phyloP scores from a whole-genome alignment of 208 protist species.

The Chromosphaera perkinsii region DNA sequence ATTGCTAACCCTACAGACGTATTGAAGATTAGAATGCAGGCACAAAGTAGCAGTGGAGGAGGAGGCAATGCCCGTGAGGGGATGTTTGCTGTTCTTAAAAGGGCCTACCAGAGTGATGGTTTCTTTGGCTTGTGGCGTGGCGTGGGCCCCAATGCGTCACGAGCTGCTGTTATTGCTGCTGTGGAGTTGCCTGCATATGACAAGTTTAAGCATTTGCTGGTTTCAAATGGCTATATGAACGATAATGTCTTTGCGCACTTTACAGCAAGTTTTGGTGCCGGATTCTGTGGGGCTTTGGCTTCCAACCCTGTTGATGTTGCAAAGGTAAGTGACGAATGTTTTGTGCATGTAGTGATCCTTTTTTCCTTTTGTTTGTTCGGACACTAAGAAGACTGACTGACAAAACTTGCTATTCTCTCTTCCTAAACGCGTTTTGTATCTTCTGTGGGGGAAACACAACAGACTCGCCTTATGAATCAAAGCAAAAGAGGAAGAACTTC shows the following conservation, averaged over 20 bases:
- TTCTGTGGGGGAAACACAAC: too few species aligned
- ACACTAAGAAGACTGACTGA: too few species aligned
- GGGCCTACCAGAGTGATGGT: background rate
- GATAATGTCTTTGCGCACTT: constrained; percentile 6
- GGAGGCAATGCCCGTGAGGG: background rate
- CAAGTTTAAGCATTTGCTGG: background rate
- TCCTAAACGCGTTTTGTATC: too few species aligned
- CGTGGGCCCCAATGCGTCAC: constrained; percentile 5
- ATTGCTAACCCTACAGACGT: constrained; percentile 28
- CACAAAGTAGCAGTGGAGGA: background rate
- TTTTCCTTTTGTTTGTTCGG: too few species aligned
- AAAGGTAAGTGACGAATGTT: constrained; percentile 4
- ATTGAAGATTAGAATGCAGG: constrained; percentile 13
- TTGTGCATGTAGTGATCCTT: too few species aligned
- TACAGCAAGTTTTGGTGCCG: constrained; percentile 4
- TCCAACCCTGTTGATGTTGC: constrained; percentile 29
- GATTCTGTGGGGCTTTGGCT: constrained; percentile 4
- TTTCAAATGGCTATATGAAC: background rate
- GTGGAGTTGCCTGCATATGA: constrained; percentile 23
- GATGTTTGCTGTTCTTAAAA: background rate
- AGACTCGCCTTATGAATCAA: too few species aligned
- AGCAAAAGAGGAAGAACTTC: too few species aligned
- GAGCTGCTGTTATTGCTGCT: background rate
- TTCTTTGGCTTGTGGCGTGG: background rate
- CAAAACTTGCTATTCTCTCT: too few species aligned